Evolutionary conservation across 2,329 filamentous ascomycete genomes (phyloP).

Genomic region (Endothia cerciana): DNA sequence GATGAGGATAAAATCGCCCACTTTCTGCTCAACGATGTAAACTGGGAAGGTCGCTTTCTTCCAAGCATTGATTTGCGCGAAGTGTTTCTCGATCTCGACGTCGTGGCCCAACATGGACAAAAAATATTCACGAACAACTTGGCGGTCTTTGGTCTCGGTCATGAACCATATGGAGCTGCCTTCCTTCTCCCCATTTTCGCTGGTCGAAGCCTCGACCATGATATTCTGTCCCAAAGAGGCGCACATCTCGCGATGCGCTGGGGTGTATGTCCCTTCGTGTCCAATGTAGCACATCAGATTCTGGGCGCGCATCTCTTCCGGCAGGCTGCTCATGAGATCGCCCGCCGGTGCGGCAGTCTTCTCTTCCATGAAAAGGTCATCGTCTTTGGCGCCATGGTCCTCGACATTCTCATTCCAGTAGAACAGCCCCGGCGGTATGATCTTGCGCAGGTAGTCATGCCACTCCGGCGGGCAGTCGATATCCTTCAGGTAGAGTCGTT

Average conservation of each 20-base stretch:
- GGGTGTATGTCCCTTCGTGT: constrained; percentile 96
- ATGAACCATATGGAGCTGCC: constrained; percentile 98
- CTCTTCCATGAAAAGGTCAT: constrained; percentile 49
- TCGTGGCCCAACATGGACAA: constrained; percentile 91
- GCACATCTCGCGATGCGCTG: constrained; percentile 96
- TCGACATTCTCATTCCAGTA: constrained; percentile 84
- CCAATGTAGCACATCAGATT: constrained; percentile 99
- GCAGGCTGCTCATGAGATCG: constrained; percentile 93
- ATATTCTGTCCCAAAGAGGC: constrained; percentile 95
- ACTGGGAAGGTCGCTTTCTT: constrained; percentile 92
- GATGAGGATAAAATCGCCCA: constrained; percentile 91
- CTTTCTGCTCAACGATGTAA: constrained; percentile 87
- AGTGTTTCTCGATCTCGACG: constrained; percentile 95
- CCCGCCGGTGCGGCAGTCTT: constrained; percentile 72
- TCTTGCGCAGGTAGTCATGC: constrained; percentile 76
- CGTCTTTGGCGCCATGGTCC: constrained; percentile 42
- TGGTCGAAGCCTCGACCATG: constrained; percentile 88
- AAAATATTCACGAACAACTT: constrained; percentile 91
- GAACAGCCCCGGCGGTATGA: constrained; percentile 81
- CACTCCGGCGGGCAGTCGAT: constrained; percentile 92
- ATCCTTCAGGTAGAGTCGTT: constrained; percentile 93
- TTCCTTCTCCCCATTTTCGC: constrained; percentile 73
- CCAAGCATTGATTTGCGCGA: constrained; percentile 94
- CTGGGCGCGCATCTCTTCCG: constrained; percentile 83
- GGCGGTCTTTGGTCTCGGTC: constrained; percentile 92